Evolutionary conservation across 225 moss, liverwort and hornwort genomes (phyloP).

Genomic region (Thuidium tamariscinum): DNA sequence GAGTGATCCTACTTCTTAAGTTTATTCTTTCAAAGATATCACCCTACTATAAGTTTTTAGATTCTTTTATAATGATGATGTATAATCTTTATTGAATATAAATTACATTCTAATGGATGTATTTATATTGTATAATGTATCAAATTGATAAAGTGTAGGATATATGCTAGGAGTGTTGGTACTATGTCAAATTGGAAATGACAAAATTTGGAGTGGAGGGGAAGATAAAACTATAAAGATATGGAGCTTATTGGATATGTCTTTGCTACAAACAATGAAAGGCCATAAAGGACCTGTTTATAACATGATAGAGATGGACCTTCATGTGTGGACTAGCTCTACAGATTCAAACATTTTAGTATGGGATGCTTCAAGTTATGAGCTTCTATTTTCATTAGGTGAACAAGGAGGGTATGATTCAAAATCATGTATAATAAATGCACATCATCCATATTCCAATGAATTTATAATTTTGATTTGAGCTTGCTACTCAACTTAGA

Average conservation of each 20-base stretch:
- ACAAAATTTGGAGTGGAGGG: conserved; percentile 48
- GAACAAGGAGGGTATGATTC: conserved; percentile 46
- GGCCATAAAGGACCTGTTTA: conserved; percentile 9
- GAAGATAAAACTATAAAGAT: conserved; percentile 35
- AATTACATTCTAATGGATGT: not conserved
- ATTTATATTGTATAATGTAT: not conserved
- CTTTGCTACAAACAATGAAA: not conserved
- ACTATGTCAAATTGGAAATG: conserved; percentile 32
- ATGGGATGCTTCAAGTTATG: conserved; percentile 30
- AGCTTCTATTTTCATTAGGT: conserved; percentile 32
- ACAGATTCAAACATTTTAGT: conserved; percentile 43
- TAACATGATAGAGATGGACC: conserved; percentile 8
- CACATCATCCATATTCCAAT: not conserved
- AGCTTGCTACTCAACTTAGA: not conserved
- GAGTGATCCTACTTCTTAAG: not conserved
- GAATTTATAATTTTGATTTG: not conserved
- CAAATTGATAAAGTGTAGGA: not conserved
- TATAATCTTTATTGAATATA: not conserved
- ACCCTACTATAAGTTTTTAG: fast-evolving
- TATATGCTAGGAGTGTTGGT: conserved; percentile 29
- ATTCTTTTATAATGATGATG: not conserved
- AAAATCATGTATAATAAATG: not conserved
- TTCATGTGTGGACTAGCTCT: conserved; percentile 35
- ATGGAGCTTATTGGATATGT: conserved; percentile 2
- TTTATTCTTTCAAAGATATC: not conserved